Conservation (phyloP, 306 rosid genomes). For the Senna siamea region DNA sequence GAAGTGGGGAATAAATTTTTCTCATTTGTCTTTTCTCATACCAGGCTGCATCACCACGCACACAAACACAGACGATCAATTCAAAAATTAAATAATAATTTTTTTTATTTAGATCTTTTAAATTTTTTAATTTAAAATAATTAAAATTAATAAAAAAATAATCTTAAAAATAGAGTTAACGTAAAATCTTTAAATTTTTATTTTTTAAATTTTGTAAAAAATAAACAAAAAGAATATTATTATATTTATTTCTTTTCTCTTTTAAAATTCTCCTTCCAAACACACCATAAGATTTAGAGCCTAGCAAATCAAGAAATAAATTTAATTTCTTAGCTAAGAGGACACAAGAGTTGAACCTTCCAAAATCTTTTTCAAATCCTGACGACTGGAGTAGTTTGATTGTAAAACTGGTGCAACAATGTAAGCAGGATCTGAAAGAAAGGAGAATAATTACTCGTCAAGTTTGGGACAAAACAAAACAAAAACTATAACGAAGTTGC, state of each 20-base stretch:
- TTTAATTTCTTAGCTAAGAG: not conserved
- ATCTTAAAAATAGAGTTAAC: too few species aligned
- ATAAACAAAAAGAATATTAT: too few species aligned
- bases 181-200: too few species aligned
- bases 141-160: too few species aligned
- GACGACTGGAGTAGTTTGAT: slow-evolving; percentile 72
- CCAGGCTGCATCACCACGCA: slow-evolving; percentile 77
- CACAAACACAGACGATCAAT: not conserved
- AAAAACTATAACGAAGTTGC: too few species aligned
- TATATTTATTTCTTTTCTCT: too few species aligned
- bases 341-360: slow-evolving; percentile 62
- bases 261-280: too few species aligned
- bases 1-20: slow-evolving; percentile 93
- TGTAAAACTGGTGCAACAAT: slow-evolving; percentile 86
- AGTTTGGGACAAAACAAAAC: slow-evolving; percentile 4
- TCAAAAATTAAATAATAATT: too few species aligned
- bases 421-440: slow-evolving; percentile 80
- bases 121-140: too few species aligned
- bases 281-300: too few species aligned
- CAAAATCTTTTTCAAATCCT: slow-evolving; percentile 79
- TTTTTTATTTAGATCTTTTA: not conserved
- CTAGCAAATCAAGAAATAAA: not conserved
- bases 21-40: slow-evolving; percentile 87
- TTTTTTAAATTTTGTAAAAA: too few species aligned
- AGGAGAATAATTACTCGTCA: slow-evolving; percentile 20